phyloP scores from a whole-genome alignment of 208 protist species.

The Leishmania amazonensis region DNA sequence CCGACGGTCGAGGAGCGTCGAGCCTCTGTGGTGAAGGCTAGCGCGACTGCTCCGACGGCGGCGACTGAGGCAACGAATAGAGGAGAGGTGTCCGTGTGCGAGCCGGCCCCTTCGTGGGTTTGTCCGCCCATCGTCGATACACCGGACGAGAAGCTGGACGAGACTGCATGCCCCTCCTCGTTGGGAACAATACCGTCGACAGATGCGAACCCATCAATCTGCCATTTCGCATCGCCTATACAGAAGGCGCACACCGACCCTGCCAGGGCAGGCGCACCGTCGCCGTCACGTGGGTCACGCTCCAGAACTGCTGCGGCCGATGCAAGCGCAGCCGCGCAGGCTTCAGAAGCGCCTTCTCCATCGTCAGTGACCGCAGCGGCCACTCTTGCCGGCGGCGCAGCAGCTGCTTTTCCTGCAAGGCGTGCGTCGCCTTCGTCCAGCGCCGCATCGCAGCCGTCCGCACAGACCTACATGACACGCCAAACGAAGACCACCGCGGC shows the following conservation, averaged over 20 bases:
- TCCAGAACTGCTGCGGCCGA: neutral
- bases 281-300: neutral
- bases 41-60: neutral
- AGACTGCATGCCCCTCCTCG: neutral
- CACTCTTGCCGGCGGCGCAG: neutral
- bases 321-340: neutral
- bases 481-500: neutral
- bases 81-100: neutral
- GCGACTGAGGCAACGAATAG: neutral
- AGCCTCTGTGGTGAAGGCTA: neutral
- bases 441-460: neutral
- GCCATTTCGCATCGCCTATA: neutral
- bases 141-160: neutral
- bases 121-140: neutral
- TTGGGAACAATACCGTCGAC: neutral
- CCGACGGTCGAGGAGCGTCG: neutral
- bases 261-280: neutral
- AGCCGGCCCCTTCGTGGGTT: neutral
- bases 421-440: neutral
- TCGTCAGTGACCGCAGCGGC: too few species aligned
- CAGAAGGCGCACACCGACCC: neutral
- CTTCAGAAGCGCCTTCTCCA: neutral
- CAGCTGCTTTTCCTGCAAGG: neutral
- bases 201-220: neutral
- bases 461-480: conserved; percentile 14